phyloP scores from a whole-genome alignment of 495 filamentous ascomycete species.

The Penicillium soppii region DNA sequence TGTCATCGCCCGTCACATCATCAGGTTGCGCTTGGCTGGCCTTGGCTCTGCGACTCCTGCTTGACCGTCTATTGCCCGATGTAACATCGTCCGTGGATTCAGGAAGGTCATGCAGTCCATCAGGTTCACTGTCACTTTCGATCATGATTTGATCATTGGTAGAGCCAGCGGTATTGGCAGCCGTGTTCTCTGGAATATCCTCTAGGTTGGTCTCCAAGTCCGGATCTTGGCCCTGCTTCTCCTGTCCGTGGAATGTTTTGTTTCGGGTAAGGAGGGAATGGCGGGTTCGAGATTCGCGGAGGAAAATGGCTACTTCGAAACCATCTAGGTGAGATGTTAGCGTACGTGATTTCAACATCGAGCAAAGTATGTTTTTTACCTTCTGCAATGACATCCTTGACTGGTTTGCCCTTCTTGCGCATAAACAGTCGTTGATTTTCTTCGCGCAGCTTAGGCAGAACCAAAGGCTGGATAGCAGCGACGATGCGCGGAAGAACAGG shows the following conservation, averaged over 20 bases:
- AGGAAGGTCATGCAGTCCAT: conserved; percentile 39
- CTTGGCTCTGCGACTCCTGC: conserved; percentile 10
- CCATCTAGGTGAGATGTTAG: conserved; percentile 60
- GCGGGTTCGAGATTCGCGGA: conserved; percentile 82
- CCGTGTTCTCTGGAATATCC: conserved; percentile 50
- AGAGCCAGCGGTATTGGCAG: conserved; percentile 47
- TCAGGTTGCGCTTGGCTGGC: conserved; percentile 7
- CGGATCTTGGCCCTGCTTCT: conserved; percentile 44
- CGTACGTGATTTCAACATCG: neutral
- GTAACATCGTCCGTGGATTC: conserved; percentile 17
- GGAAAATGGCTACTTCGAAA: conserved; percentile 91
- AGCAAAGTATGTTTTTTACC: conserved; percentile 49
- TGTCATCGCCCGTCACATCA: conserved; percentile 50
- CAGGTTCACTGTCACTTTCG: conserved; percentile 42
- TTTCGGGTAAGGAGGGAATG: conserved; percentile 85
- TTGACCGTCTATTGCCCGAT: neutral
- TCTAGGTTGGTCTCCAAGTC: conserved; percentile 47
- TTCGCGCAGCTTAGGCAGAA: conserved; percentile 86
- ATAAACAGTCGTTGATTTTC: conserved; percentile 65
- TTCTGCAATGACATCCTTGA: conserved; percentile 83
- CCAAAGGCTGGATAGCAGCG: conserved; percentile 74
- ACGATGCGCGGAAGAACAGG: conserved; percentile 80
- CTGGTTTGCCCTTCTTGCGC: conserved; percentile 67
- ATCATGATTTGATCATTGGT: conserved; percentile 37
- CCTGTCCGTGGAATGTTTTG: conserved; percentile 62